Percentiles rank a stretch among this genome's conserved stretches.
Evolutionary conservation across 2,329 filamentous ascomycete genomes (phyloP).

Genomic region (Penicillium sp.): DNA sequence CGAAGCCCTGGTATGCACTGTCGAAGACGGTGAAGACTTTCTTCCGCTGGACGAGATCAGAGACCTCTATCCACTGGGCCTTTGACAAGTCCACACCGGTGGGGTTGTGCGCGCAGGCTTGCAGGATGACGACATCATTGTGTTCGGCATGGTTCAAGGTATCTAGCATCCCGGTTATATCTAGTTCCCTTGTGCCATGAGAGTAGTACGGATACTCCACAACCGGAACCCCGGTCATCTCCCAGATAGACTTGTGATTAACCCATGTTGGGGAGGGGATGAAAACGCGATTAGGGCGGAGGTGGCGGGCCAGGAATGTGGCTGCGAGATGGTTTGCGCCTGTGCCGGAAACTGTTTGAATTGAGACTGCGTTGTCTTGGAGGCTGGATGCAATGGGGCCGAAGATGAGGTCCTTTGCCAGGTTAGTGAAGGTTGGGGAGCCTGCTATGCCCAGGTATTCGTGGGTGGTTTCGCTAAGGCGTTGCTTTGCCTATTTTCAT

Average conservation of each 20-base stretch:
- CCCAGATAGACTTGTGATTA: neutral
- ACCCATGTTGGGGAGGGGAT: neutral
- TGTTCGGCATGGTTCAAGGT: conserved; percentile 61
- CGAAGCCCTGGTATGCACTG: conserved; percentile 90
- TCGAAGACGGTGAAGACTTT: conserved; percentile 91
- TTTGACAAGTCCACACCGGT: conserved; percentile 74
- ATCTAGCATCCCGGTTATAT: neutral
- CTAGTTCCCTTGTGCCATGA: neutral
- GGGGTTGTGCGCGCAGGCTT: conserved; percentile 94
- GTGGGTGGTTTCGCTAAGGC: neutral
- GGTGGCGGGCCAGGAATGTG: neutral
- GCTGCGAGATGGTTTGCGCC: neutral
- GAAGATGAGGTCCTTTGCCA: neutral
- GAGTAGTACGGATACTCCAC: neutral
- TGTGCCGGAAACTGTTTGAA: neutral
- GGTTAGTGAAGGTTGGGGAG: neutral
- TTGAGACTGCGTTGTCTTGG: neutral
- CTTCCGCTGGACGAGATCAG: conserved; percentile 67
- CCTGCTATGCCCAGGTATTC: neutral
- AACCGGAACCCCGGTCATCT: neutral
- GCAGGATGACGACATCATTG: conserved; percentile 78
- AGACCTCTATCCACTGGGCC: conserved; percentile 79
- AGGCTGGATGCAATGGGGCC: neutral
- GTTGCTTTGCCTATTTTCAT: neutral
- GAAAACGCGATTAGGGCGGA: neutral